Conservation (phyloP, 441 rosid species). For the Macaranga tanarius region DNA sequence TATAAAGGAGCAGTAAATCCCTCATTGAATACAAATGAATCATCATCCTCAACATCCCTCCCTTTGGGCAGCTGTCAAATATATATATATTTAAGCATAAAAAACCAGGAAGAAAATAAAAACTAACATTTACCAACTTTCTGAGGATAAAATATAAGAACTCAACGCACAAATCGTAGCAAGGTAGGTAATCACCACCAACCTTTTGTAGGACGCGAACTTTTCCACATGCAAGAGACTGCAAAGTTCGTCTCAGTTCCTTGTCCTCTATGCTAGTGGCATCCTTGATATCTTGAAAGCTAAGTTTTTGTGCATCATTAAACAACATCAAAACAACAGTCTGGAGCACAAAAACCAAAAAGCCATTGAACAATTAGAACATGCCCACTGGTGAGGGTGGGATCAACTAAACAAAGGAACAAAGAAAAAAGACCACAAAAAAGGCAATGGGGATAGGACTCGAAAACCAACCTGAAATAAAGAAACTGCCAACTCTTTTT, state of each 20-base stretch:
- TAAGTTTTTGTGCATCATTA: conserved; percentile 88
- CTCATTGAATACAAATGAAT: conserved; percentile 84
- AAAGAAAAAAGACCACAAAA: conserved; percentile 6
- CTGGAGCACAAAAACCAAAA: conserved; percentile 41
- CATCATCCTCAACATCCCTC: conserved; percentile 90
- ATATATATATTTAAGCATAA: conserved; percentile 7
- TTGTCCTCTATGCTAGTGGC: conserved; percentile 97
- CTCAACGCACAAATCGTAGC: background rate
- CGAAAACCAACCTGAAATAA: conserved; percentile 77
- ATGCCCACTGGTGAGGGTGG: conserved; percentile 2
- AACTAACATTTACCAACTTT: background rate
- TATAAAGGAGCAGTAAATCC: conserved; percentile 78
- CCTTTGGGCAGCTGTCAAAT: conserved; percentile 80
- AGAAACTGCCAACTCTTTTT: conserved; percentile 96
- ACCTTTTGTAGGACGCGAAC: conserved; percentile 95
- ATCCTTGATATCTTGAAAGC: conserved; percentile 92
- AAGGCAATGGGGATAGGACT: background rate
- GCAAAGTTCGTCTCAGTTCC: conserved; percentile 93
- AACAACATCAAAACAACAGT: conserved; percentile 97
- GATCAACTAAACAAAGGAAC: conserved; percentile 9
- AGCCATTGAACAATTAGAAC: conserved; percentile 27
- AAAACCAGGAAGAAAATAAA: background rate
- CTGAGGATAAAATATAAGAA: conserved; percentile 4
- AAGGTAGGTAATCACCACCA: conserved; percentile 8
- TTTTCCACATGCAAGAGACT: conserved; percentile 99